Evolutionary conservation across 345 rosid genomes (phyloP).

Genomic region (Citrus hindsii): DNA sequence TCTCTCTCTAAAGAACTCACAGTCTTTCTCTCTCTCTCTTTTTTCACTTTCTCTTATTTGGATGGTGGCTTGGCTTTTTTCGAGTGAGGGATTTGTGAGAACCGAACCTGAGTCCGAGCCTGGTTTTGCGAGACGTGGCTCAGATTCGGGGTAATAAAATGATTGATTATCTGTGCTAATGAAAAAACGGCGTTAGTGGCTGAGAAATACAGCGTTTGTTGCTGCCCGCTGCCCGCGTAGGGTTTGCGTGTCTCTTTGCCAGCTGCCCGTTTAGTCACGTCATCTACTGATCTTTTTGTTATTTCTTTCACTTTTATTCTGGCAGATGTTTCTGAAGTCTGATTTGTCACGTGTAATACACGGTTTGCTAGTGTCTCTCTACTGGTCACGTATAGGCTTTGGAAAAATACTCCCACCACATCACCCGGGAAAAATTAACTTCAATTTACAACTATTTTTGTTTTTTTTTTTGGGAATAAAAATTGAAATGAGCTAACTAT

Average conservation of each 20-base stretch:
- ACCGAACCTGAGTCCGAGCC: constrained; percentile 47
- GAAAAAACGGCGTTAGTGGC: constrained; percentile 27
- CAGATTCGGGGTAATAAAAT: constrained; percentile 36
- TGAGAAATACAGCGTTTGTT: constrained; percentile 35
- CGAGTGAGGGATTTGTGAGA: constrained; percentile 20
- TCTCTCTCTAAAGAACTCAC: constrained; percentile 11
- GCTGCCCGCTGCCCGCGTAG: constrained; percentile 54
- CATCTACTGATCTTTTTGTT: constrained; percentile 30
- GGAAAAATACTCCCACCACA: too few species aligned
- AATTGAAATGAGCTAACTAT: too few species aligned
- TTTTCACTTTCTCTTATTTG: constrained; percentile 19
- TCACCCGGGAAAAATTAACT: too few species aligned
- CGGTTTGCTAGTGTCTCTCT: background rate
- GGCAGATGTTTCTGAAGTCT: background rate
- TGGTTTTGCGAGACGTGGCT: background rate
- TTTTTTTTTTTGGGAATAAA: too few species aligned
- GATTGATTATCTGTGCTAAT: constrained; percentile 23
- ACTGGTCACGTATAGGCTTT: too few species aligned
- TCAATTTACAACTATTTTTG: too few species aligned
- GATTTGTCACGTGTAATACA: background rate
- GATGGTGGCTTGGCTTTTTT: constrained; percentile 25
- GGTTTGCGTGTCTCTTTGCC: constrained; percentile 14
- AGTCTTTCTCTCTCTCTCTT: constrained; percentile 32
- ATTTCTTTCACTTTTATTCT: too few species aligned
- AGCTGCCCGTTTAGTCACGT: constrained; percentile 18